Evolutionary conservation across 202 grass and related monocot species (phyloP), one percentile per base, ranked within the genome.

Genomic region (Setaria italica): DNA sequence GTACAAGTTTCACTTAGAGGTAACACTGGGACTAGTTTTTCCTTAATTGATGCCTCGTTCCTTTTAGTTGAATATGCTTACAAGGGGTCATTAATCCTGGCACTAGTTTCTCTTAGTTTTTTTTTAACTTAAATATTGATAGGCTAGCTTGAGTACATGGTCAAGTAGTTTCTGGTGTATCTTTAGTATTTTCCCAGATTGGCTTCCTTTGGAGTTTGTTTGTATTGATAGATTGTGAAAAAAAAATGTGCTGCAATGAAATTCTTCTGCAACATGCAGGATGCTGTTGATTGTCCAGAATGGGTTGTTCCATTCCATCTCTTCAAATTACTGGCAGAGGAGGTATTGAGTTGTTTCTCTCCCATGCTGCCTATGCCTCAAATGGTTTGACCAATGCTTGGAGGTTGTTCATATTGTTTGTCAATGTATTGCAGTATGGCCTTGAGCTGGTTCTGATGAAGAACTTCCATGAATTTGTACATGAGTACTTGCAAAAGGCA

Each of bases 1-100:
- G 86, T 99, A 99, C 84, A 95, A 95, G 85, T 96, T 99, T 87
- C 96, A 95, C 83, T 86, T 99, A 76, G 93, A 95, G 93, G 96
- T 99, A 92, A 91, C 78, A 77, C 2, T 64, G 45, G 11, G 39
- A 70, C 65, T 43, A 32, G 6, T 49, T 57, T 70, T 80, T 63
- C 47, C 50, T 55, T 84, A 79, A 74, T 65, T 78, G 80, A 32
- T 57, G 48, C 48, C 17, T 70, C 59, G 62, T 73, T 74, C 3
- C 55, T 72, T 71, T 79, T 46, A 49, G 7, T 86, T 47, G 12
- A 84, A 74, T 60, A 4, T 80, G 21, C 34, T 62, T 77, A 1
- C 9, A 42, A 45, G 65, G 42, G 76, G 25, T 76, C 11, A 11
- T 30, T 60, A 42, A 79, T 64, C 56, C 53, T 53, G 17, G 35